Evolutionary conservation across 2,329 filamentous ascomycete species (phyloP).

Genomic region (Scleromitrula shiraiana): DNA sequence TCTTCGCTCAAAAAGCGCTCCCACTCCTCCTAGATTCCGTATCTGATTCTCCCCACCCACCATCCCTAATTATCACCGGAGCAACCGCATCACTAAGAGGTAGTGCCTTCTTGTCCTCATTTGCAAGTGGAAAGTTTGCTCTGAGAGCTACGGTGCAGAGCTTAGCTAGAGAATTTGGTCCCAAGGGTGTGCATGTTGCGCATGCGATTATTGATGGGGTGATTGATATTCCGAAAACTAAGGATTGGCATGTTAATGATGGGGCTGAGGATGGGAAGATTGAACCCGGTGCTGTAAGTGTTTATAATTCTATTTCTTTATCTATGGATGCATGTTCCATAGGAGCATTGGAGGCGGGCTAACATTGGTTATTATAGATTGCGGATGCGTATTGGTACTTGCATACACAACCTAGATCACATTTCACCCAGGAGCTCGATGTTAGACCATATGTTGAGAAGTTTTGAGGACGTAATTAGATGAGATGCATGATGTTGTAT

Average conservation of each 20-base stretch:
- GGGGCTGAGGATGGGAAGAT: conserved; percentile 55
- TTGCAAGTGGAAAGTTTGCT: conserved; percentile 76
- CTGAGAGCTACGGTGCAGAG: conserved; percentile 65
- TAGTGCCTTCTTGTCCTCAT: conserved; percentile 59
- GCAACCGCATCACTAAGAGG: conserved; percentile 75
- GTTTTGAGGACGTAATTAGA: conserved; percentile 35
- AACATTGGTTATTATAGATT: conserved; percentile 48
- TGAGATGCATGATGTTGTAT: neutral
- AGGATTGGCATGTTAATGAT: conserved; percentile 39
- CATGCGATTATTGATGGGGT: conserved; percentile 79
- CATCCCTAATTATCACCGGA: conserved; percentile 77
- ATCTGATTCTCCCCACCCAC: conserved; percentile 50
- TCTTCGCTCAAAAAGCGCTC: conserved; percentile 65
- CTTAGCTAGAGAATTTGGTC: conserved; percentile 75
- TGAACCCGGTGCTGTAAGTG: conserved; percentile 63
- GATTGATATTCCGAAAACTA: conserved; percentile 71
- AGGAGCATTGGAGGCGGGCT: neutral
- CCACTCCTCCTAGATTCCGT: conserved; percentile 62
- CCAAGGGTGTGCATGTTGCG: conserved; percentile 73
- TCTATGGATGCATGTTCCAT: no score
- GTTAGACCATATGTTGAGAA: conserved; percentile 76
- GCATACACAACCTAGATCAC: conserved; percentile 70
- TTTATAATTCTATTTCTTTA: no score
- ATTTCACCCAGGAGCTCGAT: conserved; percentile 77
- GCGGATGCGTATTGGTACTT: conserved; percentile 73